Percentiles rank a stretch among this genome's conserved stretches.
Conservation (phyloP, 106 monocot species). For the Cymbidium sinense region DNA sequence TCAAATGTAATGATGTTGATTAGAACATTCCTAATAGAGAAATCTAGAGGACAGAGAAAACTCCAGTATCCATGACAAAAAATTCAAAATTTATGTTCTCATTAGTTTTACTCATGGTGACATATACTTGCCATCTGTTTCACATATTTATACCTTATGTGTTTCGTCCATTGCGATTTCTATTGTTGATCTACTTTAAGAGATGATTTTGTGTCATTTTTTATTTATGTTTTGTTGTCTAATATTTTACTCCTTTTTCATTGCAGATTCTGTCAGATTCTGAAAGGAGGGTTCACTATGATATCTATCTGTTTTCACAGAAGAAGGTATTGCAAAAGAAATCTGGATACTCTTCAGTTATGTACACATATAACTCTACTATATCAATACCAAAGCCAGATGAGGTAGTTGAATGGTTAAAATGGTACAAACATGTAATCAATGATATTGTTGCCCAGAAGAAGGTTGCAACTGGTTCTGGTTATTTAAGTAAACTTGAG, state of each 20-base stretch:
- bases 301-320: slow-evolving; percentile 48
- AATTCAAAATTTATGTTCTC: not conserved
- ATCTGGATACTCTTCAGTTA: slow-evolving; percentile 13
- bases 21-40: not conserved
- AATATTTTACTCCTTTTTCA: slow-evolving; percentile 4
- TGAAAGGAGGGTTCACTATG: slow-evolving; percentile 71
- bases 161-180: not conserved
- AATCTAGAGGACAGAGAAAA: not conserved
- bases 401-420: slow-evolving; percentile 84
- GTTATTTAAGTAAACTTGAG: slow-evolving; percentile 65
- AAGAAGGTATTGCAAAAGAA: slow-evolving; percentile 37
- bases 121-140: not conserved
- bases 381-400: slow-evolving; percentile 31
- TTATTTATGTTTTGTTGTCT: not conserved
- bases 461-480: slow-evolving; percentile 42
- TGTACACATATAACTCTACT: slow-evolving; percentile 31
- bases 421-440: slow-evolving; percentile 60
- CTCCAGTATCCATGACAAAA: not conserved
- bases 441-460: slow-evolving; percentile 60
- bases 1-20: not conserved
- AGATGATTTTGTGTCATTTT: slow-evolving; percentile 1
- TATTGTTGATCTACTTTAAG: slow-evolving; percentile 1
- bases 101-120: not conserved
- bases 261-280: slow-evolving; percentile 93
- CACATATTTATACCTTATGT: not conserved